These are phyloP conservation scores for Citrus trifoliata DNA, from an alignment of 345 rosid species.

Conservation along the genomic window DNA sequence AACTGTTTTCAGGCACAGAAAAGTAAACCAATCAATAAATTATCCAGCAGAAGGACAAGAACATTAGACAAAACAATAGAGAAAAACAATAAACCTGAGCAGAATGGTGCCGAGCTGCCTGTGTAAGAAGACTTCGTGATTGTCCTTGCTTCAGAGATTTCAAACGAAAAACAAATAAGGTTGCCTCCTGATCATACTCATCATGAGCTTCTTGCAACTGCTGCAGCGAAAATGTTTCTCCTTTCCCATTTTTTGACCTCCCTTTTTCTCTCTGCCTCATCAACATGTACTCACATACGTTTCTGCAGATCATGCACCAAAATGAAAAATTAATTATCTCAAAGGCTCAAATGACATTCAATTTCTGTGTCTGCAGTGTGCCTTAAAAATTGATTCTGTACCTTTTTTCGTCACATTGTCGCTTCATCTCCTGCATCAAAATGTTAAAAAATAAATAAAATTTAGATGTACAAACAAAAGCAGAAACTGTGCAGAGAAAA, in stretches of 20 bases:
- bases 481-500: not conserved
- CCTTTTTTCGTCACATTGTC: conserved; percentile 95
- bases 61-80: not conserved
- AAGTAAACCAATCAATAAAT: conserved; percentile 4
- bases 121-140: conserved; percentile 92
- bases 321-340: conserved; percentile 8
- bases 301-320: conserved; percentile 46
- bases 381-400: conserved; percentile 23
- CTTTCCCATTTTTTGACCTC: conserved; percentile 70
- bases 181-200: conserved; percentile 85
- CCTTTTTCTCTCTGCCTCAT: conserved; percentile 69
- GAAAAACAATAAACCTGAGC: conserved; percentile 74
- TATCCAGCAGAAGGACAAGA: not conserved
- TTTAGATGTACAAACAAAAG: not conserved
- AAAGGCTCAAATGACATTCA: not conserved
- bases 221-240: conserved; percentile 57
- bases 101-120: conserved; percentile 97
- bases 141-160: conserved; percentile 96
- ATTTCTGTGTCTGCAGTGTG: not conserved
- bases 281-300: conserved; percentile 58
- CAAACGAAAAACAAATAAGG: conserved; percentile 81
- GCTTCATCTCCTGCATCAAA: conserved; percentile 90
- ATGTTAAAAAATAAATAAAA: not conserved
- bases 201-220: conserved; percentile 76
- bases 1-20: conserved; percentile 48